Evolutionary conservation across 768 basidiomycete species (phyloP), one percentile per base, ranked within the genome.

Genomic region (Collybiopsis luxurians): DNA sequence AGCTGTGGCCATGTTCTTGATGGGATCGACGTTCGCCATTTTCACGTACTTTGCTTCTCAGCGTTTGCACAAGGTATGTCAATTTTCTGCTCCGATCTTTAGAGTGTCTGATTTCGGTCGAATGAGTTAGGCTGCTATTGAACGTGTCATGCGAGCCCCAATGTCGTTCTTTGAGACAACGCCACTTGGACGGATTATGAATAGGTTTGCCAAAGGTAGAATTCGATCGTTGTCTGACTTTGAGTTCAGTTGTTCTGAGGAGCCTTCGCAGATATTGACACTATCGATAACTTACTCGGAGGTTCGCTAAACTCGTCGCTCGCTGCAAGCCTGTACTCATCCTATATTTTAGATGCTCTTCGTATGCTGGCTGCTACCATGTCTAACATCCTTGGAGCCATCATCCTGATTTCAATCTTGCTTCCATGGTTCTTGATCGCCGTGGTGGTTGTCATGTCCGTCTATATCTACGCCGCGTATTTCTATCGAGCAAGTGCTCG

Each of bases 161-260:
- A 93, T 92, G 87, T 85, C 84, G 6, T 95, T 93, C 74, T 95
- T 93, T 66, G 94, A 95, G 66, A 93, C 87, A 1, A 91, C 89
- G 79, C 91, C 90, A 5, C 77, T 91, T 21, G 94, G 94, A 15
- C 84, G 92, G 11, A 90, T 97, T 60, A 88, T 93, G 83, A 94
- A 94, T 68, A 84, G 92, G 15, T 92, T 97, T 68, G 86, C 90
- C 1, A 92, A 93, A 75, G 86, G 85, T 79, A 65, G 31, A 13
- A 5, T 34, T 34, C 13, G 5, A 5, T 34, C 31, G 31, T 6
- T 6, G 31, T 13, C 13, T 13, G 5, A 34, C 31, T 6, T 34
- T 13, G 6, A 34, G 31, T 13, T 13, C 6, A 34, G 6, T 34
- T 34, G 31, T 6, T 13, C 31, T 6, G 31, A 6, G 5, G 31